Evolutionary conservation across 176 grass and related monocot species (phyloP), one percentile per base, ranked within the genome.

Genomic region (Eleusine indica): DNA sequence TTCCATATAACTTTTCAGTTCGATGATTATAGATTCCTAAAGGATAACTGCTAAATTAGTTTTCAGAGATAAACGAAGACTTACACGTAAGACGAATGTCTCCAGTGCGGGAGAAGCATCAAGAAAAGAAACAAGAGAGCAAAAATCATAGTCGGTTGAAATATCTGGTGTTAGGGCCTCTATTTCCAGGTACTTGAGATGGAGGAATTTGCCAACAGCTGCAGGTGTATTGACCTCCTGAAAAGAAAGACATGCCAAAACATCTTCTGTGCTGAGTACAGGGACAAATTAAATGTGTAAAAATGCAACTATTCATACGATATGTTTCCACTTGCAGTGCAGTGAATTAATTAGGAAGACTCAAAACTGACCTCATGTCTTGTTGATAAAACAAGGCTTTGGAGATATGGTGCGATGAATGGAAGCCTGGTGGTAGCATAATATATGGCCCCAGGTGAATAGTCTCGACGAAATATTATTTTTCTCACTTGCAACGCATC

Each of bases 381-480:
- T 2, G 29, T 51, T 9, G 9, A n/a, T 1, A 79, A 41, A n/a
- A 22, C n/a, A 39, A 80, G 77, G 35, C 9, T 52, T 53, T 22
- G 63, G 17, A 80, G 44, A 80, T 80, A 52, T 39, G 63, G 46
- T 5, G 46, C n/a, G 63, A 78, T 19, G 63, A 39, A 13, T 22
- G 46, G 63, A 80, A 53, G 77, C 12, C 68, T 53, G 18, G 63
- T 53, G 1, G 6, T n/a, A 52, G 77, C 77, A 68, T 80, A 80
- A 53, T 51, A 22, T 13, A 11, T 5, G 4, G 53, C 9, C 5
- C 4, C 17, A 56, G 53, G 1, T 19, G 15, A 56, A 56, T 18
- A 53, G 3, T 53, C 14, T 16, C 49, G 12, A 53, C 13, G 12
- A 47, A 51, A 15, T 67, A 2, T 35, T 51, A 66, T 35, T 30